Evolutionary conservation across 192 early-diverging fungal genomes (phyloP).

Genomic region (Podila epigama): DNA sequence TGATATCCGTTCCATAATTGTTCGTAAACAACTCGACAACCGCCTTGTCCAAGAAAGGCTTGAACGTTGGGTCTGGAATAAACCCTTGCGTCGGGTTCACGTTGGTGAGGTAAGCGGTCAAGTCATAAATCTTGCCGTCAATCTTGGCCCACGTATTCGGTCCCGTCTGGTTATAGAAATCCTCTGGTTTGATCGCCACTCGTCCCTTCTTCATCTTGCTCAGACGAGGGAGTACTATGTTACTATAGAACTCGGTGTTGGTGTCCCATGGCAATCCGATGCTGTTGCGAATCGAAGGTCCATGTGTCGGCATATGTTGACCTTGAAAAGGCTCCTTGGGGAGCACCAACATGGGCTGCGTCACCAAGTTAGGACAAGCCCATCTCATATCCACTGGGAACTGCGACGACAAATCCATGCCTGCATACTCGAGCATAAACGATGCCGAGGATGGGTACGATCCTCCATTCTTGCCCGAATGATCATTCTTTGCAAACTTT

Average conservation of each 20-base stretch:
- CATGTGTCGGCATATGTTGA: constrained; percentile 25
- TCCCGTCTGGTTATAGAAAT: constrained; percentile 57
- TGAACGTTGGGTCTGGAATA: constrained; percentile 51
- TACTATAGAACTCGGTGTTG: constrained; percentile 38
- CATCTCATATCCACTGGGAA: constrained; percentile 62
- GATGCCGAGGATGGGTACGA: constrained; percentile 36
- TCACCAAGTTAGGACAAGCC: constrained; percentile 42
- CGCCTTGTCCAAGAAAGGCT: constrained; percentile 45
- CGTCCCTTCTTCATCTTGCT: constrained; percentile 64
- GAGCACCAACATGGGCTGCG: constrained; percentile 8
- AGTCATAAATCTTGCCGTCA: constrained; percentile 70
- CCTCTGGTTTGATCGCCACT: constrained; percentile 72
- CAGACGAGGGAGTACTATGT: constrained; percentile 54
- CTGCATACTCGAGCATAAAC: constrained; percentile 55
- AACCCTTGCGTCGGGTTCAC: constrained; percentile 49
- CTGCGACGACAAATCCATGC: constrained; percentile 64
- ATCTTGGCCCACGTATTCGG: constrained; percentile 57
- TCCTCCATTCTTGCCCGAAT: constrained; percentile 28
- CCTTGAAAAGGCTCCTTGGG: not conserved
- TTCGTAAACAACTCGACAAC: constrained; percentile 52
- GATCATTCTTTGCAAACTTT: constrained; percentile 66
- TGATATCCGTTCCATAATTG: constrained; percentile 59
- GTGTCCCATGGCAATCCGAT: constrained; percentile 25
- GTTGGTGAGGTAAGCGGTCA: constrained; percentile 68
- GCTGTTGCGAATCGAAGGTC: constrained; percentile 9